Percentiles rank a stretch among this genome's conserved stretches.
phyloP scores from a whole-genome alignment of 208 protist species.

The Porcisia hertigi region DNA sequence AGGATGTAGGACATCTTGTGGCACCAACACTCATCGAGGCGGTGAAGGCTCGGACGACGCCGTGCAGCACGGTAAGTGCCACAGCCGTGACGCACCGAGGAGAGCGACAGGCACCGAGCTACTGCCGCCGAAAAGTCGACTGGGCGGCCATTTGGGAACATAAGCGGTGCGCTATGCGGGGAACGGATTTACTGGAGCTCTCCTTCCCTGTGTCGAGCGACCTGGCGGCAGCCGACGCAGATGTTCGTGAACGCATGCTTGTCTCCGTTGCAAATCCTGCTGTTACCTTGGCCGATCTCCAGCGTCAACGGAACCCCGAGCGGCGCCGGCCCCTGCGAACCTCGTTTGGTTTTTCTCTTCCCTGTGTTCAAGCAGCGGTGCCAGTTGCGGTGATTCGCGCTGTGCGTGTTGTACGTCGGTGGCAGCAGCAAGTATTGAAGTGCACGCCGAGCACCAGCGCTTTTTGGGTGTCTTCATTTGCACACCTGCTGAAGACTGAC shows the following conservation, averaged over 20 bases:
- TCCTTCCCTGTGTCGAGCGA: slow-evolving; percentile 18
- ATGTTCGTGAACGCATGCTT: slow-evolving; percentile 33
- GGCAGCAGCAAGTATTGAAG: slow-evolving; percentile 26
- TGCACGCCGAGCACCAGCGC: slow-evolving; percentile 28
- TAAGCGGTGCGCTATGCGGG: slow-evolving; percentile 32
- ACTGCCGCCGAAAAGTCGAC: slow-evolving; percentile 16
- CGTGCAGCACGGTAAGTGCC: slow-evolving; percentile 8
- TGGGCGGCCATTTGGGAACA: slow-evolving; percentile 12
- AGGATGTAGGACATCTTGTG: slow-evolving; percentile 47
- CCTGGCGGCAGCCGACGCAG: neutral
- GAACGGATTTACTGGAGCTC: slow-evolving; percentile 59
- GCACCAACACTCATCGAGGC: slow-evolving; percentile 39
- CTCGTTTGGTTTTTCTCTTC: slow-evolving; percentile 63
- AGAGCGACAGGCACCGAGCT: slow-evolving; percentile 22
- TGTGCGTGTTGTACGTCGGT: slow-evolving; percentile 41
- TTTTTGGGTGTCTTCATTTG: slow-evolving; percentile 72
- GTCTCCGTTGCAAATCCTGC: slow-evolving; percentile 49
- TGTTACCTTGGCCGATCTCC: slow-evolving; percentile 34
- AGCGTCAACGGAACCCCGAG: slow-evolving; percentile 25
- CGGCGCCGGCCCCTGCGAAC: slow-evolving; percentile 49
- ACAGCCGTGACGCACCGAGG: slow-evolving; percentile 3
- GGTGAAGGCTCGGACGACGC: slow-evolving; percentile 13
- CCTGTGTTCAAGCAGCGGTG: slow-evolving; percentile 43
- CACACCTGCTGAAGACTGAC: slow-evolving; percentile 29
- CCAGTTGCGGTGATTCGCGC: slow-evolving; percentile 40